A percentile compares a stretch with the other conserved stretches of the same genome.
phyloP scores from a whole-genome alignment of 306 rosid genomes.

The Aeschynomene evenia region DNA sequence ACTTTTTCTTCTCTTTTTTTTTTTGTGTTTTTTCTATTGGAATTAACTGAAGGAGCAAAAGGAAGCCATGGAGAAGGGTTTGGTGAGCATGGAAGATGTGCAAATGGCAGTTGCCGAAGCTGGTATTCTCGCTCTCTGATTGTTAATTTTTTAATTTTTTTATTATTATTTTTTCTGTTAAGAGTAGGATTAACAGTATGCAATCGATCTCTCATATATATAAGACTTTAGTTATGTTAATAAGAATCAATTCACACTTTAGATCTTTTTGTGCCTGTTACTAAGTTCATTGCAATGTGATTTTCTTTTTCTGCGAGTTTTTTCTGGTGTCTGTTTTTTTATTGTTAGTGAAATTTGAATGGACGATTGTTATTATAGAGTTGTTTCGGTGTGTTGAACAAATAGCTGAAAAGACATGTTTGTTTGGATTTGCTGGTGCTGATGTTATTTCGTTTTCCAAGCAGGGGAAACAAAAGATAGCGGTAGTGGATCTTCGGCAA shows the following conservation, averaged over 20 bases:
- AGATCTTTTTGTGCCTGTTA: not conserved
- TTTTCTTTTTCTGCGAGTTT: not conserved
- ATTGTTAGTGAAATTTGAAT: not conserved
- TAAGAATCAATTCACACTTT: no score
- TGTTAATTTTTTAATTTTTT: not conserved
- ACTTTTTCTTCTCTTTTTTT: not conserved
- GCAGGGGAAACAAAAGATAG: constrained; percentile 37
- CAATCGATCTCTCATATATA: no score
- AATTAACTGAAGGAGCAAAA: constrained; percentile 62
- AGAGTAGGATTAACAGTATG: no score
- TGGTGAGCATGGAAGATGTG: constrained; percentile 73
- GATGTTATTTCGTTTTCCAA: no score
- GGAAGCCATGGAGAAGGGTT: constrained; percentile 63
- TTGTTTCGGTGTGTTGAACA: not conserved
- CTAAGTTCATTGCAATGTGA: not conserved
- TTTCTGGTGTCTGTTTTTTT: not conserved
- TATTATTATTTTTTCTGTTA: no score
- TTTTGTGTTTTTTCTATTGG: not conserved
- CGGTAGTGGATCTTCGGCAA: constrained; percentile 25
- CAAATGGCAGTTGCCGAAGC: constrained; percentile 76
- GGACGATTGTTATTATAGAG: not conserved
- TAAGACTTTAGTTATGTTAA: no score
- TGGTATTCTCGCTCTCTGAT: constrained; percentile 42
- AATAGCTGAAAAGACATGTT: constrained; percentile 1
- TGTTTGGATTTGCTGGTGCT: no score